Evolutionary conservation across 371 early-diverging fungal genomes (phyloP).

Genomic region (Mortierella sp.): DNA sequence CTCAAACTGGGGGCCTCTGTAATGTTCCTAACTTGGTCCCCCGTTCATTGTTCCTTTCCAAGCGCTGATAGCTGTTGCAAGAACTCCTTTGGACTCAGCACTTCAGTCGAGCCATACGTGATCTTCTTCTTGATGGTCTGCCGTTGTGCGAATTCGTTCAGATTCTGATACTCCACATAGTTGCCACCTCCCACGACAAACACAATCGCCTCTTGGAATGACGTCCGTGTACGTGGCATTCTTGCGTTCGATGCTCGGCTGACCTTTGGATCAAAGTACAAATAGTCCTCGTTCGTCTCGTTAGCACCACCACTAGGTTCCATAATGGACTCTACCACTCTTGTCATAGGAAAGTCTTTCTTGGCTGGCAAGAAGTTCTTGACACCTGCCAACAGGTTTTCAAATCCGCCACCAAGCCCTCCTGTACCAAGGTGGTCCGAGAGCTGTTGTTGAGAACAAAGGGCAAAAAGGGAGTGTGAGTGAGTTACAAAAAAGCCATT

Average conservation of each 20-base stretch:
- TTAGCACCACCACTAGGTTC: conserved; percentile 65
- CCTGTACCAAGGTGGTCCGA: conserved; percentile 83
- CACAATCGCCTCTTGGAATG: conserved; percentile 92
- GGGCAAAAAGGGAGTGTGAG: neutral
- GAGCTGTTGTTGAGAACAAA: conserved; percentile 59
- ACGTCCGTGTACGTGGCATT: conserved; percentile 65
- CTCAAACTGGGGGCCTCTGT: no score
- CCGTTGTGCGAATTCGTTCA: conserved; percentile 85
- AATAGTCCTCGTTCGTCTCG: conserved; percentile 79
- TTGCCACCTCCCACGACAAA: conserved; percentile 98
- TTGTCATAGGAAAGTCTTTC: conserved; percentile 88
- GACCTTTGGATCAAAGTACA: conserved; percentile 90
- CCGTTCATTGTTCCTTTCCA: conserved; percentile 56
- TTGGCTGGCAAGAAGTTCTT: conserved; percentile 92
- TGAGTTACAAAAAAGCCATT: neutral
- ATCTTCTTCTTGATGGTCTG: conserved; percentile 82
- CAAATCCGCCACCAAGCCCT: conserved; percentile 83
- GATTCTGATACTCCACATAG: conserved; percentile 95
- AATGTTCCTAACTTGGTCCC: no score
- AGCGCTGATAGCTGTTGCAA: conserved; percentile 83
- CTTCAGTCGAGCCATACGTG: conserved; percentile 96
- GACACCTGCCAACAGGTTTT: conserved; percentile 91
- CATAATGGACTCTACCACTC: conserved; percentile 89
- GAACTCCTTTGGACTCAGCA: conserved; percentile 88
- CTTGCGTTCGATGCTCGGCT: conserved; percentile 55